phyloP scores from a whole-genome alignment of 371 early-diverging fungal genomes.

The Homolaphlyctis polyrhiza region DNA sequence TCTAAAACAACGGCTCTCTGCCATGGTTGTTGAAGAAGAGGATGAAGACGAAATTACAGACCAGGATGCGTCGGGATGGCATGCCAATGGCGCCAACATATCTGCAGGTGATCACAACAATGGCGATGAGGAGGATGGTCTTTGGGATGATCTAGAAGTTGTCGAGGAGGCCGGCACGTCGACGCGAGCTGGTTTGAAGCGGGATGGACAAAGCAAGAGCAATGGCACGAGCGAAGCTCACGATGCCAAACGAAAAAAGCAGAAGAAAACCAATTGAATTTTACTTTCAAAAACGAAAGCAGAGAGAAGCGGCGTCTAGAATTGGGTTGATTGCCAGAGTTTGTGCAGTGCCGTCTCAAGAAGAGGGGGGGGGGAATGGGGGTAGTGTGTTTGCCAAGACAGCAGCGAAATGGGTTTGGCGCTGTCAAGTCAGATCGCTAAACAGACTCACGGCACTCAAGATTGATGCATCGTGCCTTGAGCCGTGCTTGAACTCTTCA shows the following conservation, averaged over 20 bases:
- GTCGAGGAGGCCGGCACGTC: too few species aligned
- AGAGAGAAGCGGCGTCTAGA: too few species aligned
- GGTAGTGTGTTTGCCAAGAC: too few species aligned
- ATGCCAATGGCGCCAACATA: not conserved
- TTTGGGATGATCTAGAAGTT: too few species aligned
- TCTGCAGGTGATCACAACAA: not conserved
- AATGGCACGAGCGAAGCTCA: too few species aligned
- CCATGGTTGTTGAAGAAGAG: slow-evolving; percentile 61
- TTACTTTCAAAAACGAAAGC: too few species aligned
- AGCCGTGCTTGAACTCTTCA: slow-evolving; percentile 11
- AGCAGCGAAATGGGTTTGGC: not conserved
- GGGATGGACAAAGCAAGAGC: not conserved
- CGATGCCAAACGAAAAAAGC: too few species aligned
- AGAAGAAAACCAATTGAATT: too few species aligned
- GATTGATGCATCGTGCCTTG: slow-evolving; percentile 6
- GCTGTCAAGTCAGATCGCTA: slow-evolving; percentile 7
- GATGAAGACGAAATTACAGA: slow-evolving; percentile 10
- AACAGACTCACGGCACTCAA: slow-evolving; percentile 9
- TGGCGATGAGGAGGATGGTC: not conserved
- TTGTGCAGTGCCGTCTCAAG: too few species aligned
- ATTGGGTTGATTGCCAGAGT: too few species aligned
- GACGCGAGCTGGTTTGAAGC: not conserved
- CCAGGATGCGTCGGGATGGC: not conserved
- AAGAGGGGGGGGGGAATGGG: too few species aligned
- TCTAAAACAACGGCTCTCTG: slow-evolving; percentile 72